Conservation (phyloP, 768 basidiomycete genomes). For the Kwoniella pini region DNA sequence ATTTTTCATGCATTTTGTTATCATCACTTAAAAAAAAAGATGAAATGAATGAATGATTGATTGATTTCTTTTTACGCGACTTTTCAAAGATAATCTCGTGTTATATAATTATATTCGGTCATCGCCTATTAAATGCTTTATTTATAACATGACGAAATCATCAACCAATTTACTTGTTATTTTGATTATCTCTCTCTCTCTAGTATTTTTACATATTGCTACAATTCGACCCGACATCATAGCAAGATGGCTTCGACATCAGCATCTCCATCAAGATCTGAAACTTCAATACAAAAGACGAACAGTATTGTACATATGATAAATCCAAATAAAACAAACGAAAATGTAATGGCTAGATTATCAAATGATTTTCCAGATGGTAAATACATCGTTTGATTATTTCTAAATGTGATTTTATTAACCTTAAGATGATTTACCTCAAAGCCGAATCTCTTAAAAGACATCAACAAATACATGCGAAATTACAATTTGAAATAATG, state of each 20-base stretch:
- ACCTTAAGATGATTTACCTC: too few species aligned
- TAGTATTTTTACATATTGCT: neutral
- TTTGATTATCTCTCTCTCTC: too few species aligned
- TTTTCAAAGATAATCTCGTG: neutral
- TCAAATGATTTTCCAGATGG: conserved; percentile 36
- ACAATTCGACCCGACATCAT: neutral
- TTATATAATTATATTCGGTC: too few species aligned
- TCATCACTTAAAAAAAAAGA: neutral
- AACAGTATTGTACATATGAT: neutral
- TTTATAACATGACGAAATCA: neutral
- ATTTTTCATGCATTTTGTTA: conserved; percentile 21
- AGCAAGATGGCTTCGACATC: conserved; percentile 11
- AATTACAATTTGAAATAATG: conserved; percentile 68
- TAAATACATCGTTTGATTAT: too few species aligned
- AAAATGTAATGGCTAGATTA: conserved; percentile 37
- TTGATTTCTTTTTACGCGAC: neutral
- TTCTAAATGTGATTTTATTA: too few species aligned
- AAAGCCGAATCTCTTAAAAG: conserved; percentile 75
- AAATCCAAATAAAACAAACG: neutral
- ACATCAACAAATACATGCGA: conserved; percentile 69
- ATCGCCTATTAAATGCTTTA: neutral
- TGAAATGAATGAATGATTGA: too few species aligned
- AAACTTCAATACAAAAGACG: neutral
- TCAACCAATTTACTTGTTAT: neutral
- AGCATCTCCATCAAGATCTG: conserved; percentile 7